These are phyloP conservation scores for Acacia melanoxylon DNA, from an alignment of 306 rosid genomes.

Conservation along the genomic window DNA sequence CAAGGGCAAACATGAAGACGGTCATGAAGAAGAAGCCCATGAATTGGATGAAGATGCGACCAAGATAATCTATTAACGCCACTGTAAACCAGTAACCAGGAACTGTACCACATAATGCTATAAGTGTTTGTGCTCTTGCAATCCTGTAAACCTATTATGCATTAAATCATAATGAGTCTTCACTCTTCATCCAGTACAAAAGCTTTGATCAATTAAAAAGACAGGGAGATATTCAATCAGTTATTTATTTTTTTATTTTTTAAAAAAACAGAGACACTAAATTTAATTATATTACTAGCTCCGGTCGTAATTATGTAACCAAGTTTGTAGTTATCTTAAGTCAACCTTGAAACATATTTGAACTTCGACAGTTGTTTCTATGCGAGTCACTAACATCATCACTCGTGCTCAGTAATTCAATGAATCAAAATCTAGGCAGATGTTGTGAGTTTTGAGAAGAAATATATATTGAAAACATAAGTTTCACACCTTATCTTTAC, in stretches of 20 bases:
- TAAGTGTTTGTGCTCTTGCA: conserved; percentile 54
- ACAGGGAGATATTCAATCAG: background rate
- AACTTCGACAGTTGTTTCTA: background rate
- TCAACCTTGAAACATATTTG: background rate
- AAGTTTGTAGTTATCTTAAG: no score
- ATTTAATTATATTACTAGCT: no score
- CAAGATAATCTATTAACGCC: conserved; percentile 43
- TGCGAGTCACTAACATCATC: background rate
- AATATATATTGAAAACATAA: no score
- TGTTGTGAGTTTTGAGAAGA: background rate
- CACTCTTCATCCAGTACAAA: background rate
- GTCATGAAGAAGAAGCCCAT: conserved; percentile 11
- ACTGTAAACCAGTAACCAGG: conserved; percentile 75
- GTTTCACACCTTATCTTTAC: background rate
- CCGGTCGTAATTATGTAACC: no score
- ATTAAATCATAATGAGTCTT: background rate
- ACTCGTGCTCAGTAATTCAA: background rate
- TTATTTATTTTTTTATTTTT: no score
- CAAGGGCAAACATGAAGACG: background rate
- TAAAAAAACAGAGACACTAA: no score
- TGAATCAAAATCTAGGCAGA: background rate
- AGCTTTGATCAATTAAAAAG: background rate
- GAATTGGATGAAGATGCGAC: conserved; percentile 49
- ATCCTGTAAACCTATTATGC: conserved; percentile 24
- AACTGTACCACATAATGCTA: conserved; percentile 54